Evolutionary conservation across 75 land plant genomes (phyloP), one percentile per base, ranked within the genome.

Genomic region (Azolla pinnata): DNA sequence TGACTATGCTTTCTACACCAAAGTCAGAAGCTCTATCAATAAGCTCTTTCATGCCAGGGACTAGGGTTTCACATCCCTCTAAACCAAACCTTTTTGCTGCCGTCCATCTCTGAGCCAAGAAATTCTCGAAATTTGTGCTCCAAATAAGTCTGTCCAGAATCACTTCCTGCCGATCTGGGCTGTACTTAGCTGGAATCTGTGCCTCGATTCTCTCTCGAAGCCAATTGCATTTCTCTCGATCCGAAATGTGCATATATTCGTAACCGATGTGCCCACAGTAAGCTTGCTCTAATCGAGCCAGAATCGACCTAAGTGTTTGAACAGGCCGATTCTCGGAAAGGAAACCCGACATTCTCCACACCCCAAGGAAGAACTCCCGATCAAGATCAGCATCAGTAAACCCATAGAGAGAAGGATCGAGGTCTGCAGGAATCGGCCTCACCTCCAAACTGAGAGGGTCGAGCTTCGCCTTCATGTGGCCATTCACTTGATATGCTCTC

Each of bases 31-130:
- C 71, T 61, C 82, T 51, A 32, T 92, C 97, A 64, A 92, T 85
- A 83, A 92, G 81, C 75, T 92, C 97, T 69, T 92, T 92, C 97
- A 92, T 92, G 0, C 97, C 96, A 31, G 97, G 97, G 68, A 92
- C 88, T 54, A 92, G 65, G 5, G 97, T 92, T 71, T 92, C 97
- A 29, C 82, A 83, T 27, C 97, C 97, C 64, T 92, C 97, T 31
- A 92, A 84, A 25, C 97, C 97, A 71, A 92, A 92, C 32, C 97
- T 69, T 68, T 92, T 92, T 17, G 95, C 96, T 59, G 97, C 77
- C 7, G 86, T 82, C 97, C 96, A 88, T 62, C 83, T 92, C 0
- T 81, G 79, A 23, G 96, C 96, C 64, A 92, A 61, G 59, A 92
- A 92, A 64, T 85, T 92, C 75, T 92, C 97, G 64, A 92, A 92